These are phyloP conservation scores for Chalaropsis ovoidea DNA, from an alignment of 2,329 filamentous ascomycete genomes.

Conservation along the genomic window DNA sequence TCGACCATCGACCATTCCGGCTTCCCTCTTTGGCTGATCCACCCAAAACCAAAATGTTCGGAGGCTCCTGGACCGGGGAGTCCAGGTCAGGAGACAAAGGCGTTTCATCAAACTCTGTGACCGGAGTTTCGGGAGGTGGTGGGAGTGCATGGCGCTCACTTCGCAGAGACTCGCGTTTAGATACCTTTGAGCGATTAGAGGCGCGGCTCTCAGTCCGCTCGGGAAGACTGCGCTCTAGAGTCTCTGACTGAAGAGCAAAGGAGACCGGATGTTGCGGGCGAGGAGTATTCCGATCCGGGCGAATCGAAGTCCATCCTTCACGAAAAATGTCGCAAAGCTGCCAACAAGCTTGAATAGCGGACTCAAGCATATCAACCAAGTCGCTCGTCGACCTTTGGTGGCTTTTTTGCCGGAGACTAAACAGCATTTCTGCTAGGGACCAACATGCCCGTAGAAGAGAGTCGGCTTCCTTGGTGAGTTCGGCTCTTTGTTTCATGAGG, in stretches of 20 bases:
- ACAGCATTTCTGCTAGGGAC: constrained; percentile 85
- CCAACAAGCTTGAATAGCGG: constrained; percentile 88
- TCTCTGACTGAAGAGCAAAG: constrained; percentile 42
- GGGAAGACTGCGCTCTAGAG: constrained; percentile 26
- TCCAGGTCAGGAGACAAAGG: constrained; percentile 71
- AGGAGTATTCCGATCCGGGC: constrained; percentile 77
- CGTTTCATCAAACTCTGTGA: constrained; percentile 89
- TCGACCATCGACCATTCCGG: constrained; percentile 68
- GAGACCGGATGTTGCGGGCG: constrained; percentile 70
- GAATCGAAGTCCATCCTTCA: constrained; percentile 80
- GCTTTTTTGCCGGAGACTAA: constrained; percentile 65
- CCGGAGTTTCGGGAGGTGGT: constrained; percentile 69
- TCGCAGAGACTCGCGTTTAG: constrained; percentile 41
- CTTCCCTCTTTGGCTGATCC: constrained; percentile 47
- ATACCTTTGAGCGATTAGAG: constrained; percentile 43
- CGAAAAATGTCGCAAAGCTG: constrained; percentile 88
- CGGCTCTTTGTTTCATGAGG: constrained; percentile 85
- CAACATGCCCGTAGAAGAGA: constrained; percentile 77
- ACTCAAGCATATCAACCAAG: constrained; percentile 59
- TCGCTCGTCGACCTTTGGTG: constrained; percentile 66
- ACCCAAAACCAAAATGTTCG: constrained; percentile 80
- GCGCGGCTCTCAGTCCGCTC: constrained; percentile 36
- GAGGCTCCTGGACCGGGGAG: constrained; percentile 51
- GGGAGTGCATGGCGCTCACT: constrained; percentile 38
- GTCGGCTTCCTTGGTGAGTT: constrained; percentile 71